Conservation (phyloP, 2,329 filamentous ascomycete genomes). For the Monosporascus sp. region DNA sequence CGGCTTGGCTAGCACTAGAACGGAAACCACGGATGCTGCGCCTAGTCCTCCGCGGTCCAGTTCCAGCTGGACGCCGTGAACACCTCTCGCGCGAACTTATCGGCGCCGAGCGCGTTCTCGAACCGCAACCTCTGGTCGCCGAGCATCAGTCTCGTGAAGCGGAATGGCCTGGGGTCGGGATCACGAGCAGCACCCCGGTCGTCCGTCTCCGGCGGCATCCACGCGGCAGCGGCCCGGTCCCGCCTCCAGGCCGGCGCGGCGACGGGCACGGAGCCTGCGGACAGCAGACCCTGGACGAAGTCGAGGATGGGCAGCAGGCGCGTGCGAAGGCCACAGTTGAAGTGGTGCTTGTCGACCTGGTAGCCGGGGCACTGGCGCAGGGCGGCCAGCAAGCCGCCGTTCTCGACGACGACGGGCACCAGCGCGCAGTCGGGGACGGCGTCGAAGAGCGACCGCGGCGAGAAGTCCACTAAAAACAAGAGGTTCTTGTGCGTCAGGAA, state of each 20-base stretch:
- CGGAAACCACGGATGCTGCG: conserved; percentile 1
- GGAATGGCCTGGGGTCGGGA: conserved; percentile 29
- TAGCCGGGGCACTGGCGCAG: conserved; percentile 66
- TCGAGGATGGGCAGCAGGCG: conserved; percentile 63
- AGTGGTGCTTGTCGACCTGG: conserved; percentile 69
- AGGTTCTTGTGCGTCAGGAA: conserved; percentile 62
- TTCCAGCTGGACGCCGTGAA: conserved; percentile 56
- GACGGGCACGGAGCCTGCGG: conserved; percentile 40
- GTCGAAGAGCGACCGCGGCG: conserved; percentile 39
- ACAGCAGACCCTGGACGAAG: conserved; percentile 54
- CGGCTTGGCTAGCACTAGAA: too few species aligned
- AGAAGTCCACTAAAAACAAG: conserved; percentile 54
- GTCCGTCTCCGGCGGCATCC: conserved; percentile 26
- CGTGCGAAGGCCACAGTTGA: conserved; percentile 66
- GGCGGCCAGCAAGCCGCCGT: conserved; percentile 49
- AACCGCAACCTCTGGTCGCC: conserved; percentile 46
- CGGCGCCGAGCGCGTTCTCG: conserved; percentile 44
- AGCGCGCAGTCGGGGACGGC: conserved; percentile 44
- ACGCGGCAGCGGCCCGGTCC: conserved; percentile 34
- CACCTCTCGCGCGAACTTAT: conserved; percentile 46
- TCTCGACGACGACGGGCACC: conserved; percentile 46
- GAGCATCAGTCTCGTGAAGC: conserved; percentile 46
- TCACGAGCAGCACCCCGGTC: not conserved
- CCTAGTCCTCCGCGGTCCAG: conserved; percentile 49
- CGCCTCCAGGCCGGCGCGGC: conserved; percentile 42